phyloP scores from a whole-genome alignment of 495 filamentous ascomycete genomes.

The Penicillium macrosclerotiorum region DNA sequence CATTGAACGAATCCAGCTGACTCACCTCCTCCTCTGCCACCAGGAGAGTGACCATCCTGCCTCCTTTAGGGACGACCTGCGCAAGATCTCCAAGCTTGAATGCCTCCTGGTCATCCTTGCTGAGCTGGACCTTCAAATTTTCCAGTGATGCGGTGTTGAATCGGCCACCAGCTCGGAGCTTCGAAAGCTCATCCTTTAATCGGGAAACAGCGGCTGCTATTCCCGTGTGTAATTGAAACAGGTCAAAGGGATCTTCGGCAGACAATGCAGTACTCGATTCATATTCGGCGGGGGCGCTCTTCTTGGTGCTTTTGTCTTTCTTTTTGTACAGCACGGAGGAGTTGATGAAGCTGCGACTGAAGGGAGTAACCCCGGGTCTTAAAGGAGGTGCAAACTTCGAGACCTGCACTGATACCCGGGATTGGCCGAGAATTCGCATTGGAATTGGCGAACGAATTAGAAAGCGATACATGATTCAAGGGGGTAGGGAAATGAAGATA shows the following conservation, averaged over 20 bases:
- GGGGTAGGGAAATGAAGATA: no score
- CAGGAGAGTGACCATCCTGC: constrained; percentile 64
- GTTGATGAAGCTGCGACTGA: constrained; percentile 21
- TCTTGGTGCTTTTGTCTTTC: constrained; percentile 33
- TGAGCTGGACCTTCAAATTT: constrained; percentile 57
- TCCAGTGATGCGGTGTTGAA: constrained; percentile 70
- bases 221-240: constrained; percentile 59
- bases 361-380: not conserved
- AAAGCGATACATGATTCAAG: no score
- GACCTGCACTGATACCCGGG: no score
- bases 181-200: constrained; percentile 61
- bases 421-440: no score
- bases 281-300: constrained; percentile 10
- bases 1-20: constrained; percentile 8
- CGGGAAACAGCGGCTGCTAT: constrained; percentile 56
- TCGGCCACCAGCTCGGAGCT: constrained; percentile 62
- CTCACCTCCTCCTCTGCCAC: constrained; percentile 61
- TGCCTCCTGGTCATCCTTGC: constrained; percentile 51
- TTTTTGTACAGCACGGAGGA: constrained; percentile 35
- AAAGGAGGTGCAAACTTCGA: no score
- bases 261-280: constrained; percentile 16
- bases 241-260: constrained; percentile 62
- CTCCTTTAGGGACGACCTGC: constrained; percentile 70
- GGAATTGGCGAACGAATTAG: no score
- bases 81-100: constrained; percentile 66